These are phyloP conservation scores for Hypoxylon sp. DNA, from an alignment of 2,329 filamentous ascomycete species.

Conservation along the genomic window DNA sequence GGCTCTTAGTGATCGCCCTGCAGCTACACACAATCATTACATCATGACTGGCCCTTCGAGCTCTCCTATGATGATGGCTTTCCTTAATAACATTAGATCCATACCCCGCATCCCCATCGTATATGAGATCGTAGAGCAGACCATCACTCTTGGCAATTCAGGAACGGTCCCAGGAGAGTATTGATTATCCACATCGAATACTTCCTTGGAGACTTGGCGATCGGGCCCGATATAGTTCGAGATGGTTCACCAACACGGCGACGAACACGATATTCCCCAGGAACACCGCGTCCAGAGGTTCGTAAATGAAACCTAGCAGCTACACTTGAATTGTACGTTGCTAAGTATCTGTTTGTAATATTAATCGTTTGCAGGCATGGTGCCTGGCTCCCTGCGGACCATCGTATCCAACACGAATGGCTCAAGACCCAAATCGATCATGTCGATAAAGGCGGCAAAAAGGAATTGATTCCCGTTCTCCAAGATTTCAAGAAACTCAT, in stretches of 20 bases:
- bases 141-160: constrained; percentile 40
- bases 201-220: constrained; percentile 17
- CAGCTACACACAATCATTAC: constrained; percentile 41
- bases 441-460: constrained; percentile 64
- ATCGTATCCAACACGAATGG: constrained; percentile 74
- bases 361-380: constrained; percentile 55
- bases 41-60: constrained; percentile 44
- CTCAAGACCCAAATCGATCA: constrained; percentile 69
- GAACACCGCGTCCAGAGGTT: constrained; percentile 64
- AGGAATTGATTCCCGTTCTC: constrained; percentile 71
- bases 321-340: neutral
- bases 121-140: constrained; percentile 37
- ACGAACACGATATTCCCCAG: constrained; percentile 66
- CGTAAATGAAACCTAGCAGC: constrained; percentile 40
- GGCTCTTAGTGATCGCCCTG: constrained; percentile 38
- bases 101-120: constrained; percentile 31
- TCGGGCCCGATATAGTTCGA: constrained; percentile 42
- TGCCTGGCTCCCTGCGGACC: constrained; percentile 74
- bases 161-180: constrained; percentile 30
- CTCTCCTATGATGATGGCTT: constrained; percentile 17
- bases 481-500: constrained; percentile 77
- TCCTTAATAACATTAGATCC: constrained; percentile 7
- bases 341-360: neutral
- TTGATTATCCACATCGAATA: constrained; percentile 19
- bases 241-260: constrained; percentile 66